phyloP scores from a whole-genome alignment of 805 yeast genomes.

The Metschnikowia lunata region DNA sequence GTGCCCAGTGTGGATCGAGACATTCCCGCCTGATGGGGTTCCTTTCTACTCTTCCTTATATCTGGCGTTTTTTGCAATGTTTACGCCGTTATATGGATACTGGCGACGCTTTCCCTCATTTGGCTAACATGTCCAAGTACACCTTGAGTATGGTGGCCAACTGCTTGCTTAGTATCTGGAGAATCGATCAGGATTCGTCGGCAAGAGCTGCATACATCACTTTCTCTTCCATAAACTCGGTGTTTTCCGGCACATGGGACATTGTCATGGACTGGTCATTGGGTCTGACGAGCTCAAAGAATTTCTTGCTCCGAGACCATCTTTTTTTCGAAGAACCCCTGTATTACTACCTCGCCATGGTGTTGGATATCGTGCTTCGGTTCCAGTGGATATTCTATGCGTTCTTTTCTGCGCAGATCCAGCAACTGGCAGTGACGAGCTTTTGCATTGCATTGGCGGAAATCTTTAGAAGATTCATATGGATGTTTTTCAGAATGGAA shows the following conservation, averaged over 20 bases:
- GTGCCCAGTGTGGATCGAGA: slow-evolving; percentile 66
- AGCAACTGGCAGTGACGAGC: slow-evolving; percentile 84
- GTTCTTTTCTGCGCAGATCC: slow-evolving; percentile 66
- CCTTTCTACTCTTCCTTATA: slow-evolving; percentile 75
- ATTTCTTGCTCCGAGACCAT: slow-evolving; percentile 64
- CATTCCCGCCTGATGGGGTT: slow-evolving; percentile 78
- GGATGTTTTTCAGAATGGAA: slow-evolving; percentile 92
- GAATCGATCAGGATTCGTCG: slow-evolving; percentile 48
- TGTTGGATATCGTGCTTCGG: slow-evolving; percentile 67
- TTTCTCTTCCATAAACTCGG: slow-evolving; percentile 70
- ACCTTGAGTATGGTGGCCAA: slow-evolving; percentile 61
- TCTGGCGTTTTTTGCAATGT: slow-evolving; percentile 91
- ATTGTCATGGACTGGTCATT: slow-evolving; percentile 94
- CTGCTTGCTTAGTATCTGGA: slow-evolving; percentile 68
- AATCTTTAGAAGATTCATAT: slow-evolving; percentile 72
- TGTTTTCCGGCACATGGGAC: slow-evolving; percentile 78
- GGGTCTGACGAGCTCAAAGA: slow-evolving; percentile 57
- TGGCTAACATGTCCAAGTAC: slow-evolving; percentile 84
- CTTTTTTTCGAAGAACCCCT: slow-evolving; percentile 54
- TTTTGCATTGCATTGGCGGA: slow-evolving; percentile 83
- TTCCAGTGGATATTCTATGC: slow-evolving; percentile 93
- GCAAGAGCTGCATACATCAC: slow-evolving; percentile 60
- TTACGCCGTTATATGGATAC: slow-evolving; percentile 87
- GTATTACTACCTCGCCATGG: slow-evolving; percentile 70
- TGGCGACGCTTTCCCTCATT: slow-evolving; percentile 94